phyloP scores from a whole-genome alignment of 2,329 filamentous ascomycete genomes.

The Talaromyces sp. region DNA sequence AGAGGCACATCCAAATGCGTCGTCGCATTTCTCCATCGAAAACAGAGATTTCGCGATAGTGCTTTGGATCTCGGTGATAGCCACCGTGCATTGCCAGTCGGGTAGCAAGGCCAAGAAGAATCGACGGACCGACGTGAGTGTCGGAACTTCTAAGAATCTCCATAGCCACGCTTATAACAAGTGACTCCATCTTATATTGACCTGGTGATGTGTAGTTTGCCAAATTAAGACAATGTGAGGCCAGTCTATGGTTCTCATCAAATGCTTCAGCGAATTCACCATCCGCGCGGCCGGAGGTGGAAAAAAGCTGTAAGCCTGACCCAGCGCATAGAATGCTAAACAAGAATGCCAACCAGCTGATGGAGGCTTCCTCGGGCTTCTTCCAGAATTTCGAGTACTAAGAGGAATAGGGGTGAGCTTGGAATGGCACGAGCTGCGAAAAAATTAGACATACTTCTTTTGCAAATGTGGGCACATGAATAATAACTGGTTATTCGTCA shows the following conservation, averaged over 20 bases:
- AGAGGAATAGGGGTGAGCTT: neutral
- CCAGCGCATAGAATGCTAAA: constrained; percentile 17
- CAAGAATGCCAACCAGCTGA: constrained; percentile 17
- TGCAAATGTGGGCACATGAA: constrained; percentile 18
- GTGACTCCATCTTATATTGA: constrained; percentile 2
- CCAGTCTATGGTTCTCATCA: constrained; percentile 5
- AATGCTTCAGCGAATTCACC: constrained; percentile 14
- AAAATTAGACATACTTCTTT: constrained; percentile 12
- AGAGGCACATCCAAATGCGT: neutral
- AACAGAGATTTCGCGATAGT: neutral
- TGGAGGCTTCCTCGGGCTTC: constrained; percentile 9
- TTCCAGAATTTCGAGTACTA: constrained; percentile 19
- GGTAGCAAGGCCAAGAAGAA: neutral
- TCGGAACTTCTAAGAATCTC: constrained; percentile 4
- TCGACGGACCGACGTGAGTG: neutral
- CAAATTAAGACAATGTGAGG: constrained; percentile 2
- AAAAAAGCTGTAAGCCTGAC: constrained; percentile 16
- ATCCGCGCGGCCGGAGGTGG: constrained; percentile 9
- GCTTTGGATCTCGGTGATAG: constrained; percentile 2
- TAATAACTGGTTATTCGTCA: constrained; percentile 13
- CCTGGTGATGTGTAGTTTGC: neutral
- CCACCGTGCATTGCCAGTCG: neutral
- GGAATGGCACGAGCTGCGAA: neutral
- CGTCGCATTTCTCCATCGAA: constrained; percentile 5
- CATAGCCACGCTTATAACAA: constrained; percentile 3